Conservation (phyloP, 495 filamentous ascomycete genomes). For the Neurospora africana region DNA sequence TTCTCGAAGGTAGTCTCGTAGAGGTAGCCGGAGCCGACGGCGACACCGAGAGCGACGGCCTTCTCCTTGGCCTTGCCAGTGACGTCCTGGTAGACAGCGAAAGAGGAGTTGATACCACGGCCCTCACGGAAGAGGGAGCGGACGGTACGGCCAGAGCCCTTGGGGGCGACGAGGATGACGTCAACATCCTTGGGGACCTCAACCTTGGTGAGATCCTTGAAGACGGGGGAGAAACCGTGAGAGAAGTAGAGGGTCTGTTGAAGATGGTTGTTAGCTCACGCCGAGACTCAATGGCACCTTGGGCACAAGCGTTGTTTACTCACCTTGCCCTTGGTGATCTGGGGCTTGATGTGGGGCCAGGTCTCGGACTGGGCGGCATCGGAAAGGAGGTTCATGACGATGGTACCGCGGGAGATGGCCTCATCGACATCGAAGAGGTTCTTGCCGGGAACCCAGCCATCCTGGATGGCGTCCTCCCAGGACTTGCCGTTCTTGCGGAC, state of each 20-base stretch:
- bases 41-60: constrained; percentile 93
- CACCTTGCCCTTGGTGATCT: constrained; percentile 95
- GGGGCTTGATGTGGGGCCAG: constrained; percentile 95
- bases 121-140: constrained; percentile 95
- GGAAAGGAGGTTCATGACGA: constrained; percentile 97
- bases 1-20: constrained; percentile 99
- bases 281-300: background rate
- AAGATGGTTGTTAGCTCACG: background rate
- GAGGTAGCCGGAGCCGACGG: constrained; percentile 91
- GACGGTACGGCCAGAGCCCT: constrained; percentile 97
- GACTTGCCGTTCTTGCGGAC: constrained; percentile 96
- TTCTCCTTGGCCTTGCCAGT: constrained; percentile 97
- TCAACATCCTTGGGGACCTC: constrained; percentile 91
- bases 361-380: constrained; percentile 98
- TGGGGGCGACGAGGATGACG: constrained; percentile 98
- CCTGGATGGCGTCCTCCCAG: constrained; percentile 93
- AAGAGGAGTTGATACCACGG: constrained; percentile 98
- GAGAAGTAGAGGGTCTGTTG: constrained; percentile 95
- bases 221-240: constrained; percentile 99
- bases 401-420: constrained; percentile 85
- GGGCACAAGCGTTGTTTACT: constrained; percentile 6
- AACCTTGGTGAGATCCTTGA: constrained; percentile 98
- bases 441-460: constrained; percentile 96
- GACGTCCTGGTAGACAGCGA: constrained; percentile 97
- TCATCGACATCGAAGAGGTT: constrained; percentile 97